Evolutionary conservation across 345 rosid genomes (phyloP), one percentile per base, ranked within the genome.

Genomic region (Anacardium occidentale): DNA sequence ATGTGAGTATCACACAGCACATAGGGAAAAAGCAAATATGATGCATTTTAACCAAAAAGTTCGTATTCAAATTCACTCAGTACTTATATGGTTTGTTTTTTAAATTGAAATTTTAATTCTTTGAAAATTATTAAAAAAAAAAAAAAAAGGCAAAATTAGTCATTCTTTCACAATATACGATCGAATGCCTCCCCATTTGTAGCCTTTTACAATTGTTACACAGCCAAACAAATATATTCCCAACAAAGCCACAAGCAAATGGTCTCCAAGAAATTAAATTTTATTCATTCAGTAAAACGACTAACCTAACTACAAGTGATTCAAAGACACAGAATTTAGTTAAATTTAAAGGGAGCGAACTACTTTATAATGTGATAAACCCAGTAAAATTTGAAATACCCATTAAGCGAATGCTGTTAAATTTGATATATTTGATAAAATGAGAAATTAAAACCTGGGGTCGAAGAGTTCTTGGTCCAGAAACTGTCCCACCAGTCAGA

Each of bases 401-500:
- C 62, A 57, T 44, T 2, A 61, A 44, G 26, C 42, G 22, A 32
- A 58, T 34, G 47, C 45, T 4, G 66, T 17, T 11, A 55, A 37
- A 54, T 26, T 45, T 45, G 0, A 69, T 14, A 29, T 7, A 29
- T 60, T 20, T 25, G 26, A 21, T 51, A 29, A 26, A 11, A 56
- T 44, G 17, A 17, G 58, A 70, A 76, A 72, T 21, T 40, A 32
- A 72, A 81, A 87, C 87, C 97, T 89, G 90, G 71, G 72, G 75
- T 64, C 15, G 91, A 84, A 76, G 93, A 86, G 78, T 91, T 91
- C 76, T 84, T 88, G 71, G 57, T 84, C 90, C 87, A 88, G 93
- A 94, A 94, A 78, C 79, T 74, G 45, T 82, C 88, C 98, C 98
- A 94, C 98, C 98, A 94, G 69, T 91, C 97, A 66, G 97, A 87